A percentile compares a stretch with the other conserved stretches of the same genome.
phyloP scores from a whole-genome alignment of 306 rosid species.

The Casuarina equisetifolia region DNA sequence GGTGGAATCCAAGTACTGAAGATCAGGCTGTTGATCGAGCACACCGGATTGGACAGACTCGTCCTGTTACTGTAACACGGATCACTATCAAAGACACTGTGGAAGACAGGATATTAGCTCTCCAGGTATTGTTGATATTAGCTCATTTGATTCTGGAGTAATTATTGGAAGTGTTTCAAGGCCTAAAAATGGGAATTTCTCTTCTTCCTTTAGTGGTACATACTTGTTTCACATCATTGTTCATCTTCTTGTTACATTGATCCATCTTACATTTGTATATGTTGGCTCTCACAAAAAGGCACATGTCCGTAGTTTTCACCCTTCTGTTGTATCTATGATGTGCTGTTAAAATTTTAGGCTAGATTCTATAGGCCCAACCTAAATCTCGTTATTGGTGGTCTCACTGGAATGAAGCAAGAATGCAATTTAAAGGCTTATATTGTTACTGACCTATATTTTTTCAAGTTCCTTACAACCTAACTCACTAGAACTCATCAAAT shows the following conservation, averaged over 20 bases:
- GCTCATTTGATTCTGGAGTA: neutral
- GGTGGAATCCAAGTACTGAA: slow-evolving; percentile 99
- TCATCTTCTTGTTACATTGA: neutral
- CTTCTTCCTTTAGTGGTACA: neutral
- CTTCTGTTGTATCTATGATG: no score
- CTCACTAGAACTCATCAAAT: no score
- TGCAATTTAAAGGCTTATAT: no score
- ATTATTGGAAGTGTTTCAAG: neutral
- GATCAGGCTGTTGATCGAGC: slow-evolving; percentile 99
- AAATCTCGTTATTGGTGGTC: no score
- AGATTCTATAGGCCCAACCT: no score
- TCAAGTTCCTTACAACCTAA: no score
- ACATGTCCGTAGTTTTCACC: no score
- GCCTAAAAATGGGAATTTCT: neutral
- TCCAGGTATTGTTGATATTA: slow-evolving; percentile 56
- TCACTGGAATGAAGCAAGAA: no score
- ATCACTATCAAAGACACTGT: slow-evolving; percentile 86
- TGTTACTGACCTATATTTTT: no score
- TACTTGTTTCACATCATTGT: neutral
- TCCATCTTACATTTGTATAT: neutral
- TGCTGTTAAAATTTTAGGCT: no score
- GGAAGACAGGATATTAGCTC: slow-evolving; percentile 91
- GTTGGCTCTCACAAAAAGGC: no score
- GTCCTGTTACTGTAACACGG: slow-evolving; percentile 91
- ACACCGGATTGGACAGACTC: slow-evolving; percentile 97